Base-by-base conservation (phyloP, 2,329 filamentous ascomycete genomes). In the Fusarium chuoi region DNA sequence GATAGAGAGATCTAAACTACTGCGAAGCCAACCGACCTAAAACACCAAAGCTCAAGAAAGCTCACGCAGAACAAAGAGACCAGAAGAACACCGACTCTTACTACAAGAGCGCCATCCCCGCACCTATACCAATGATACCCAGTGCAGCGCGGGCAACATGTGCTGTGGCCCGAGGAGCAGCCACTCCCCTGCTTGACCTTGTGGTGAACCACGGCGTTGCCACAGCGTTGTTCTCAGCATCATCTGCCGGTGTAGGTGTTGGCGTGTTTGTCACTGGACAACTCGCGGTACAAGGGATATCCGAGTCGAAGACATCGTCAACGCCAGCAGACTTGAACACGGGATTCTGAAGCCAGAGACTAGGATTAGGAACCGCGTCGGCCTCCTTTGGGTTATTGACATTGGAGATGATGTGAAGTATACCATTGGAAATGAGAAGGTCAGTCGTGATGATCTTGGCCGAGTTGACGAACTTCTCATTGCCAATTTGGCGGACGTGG, bases 351-450 rank as follows among this genome's bases (percentile, higher is more conserved):
- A 85, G 84, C 30, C 75, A 77, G 4, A 80, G 70, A 7, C 77
- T 78, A 12, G 83, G 81, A 52, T 87, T 80, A 2, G 85, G 85
- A 24, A 73, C 68, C 7, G 77, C 80, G 6, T 73, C 74, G 20
- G 80, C 65, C 8, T 78, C 81, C 42, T 84, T 78, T 3, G 85
- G 86, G 76, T 85, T 87, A 36, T 88, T 80, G 13, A 87, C 85
- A 64, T 83, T 84, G 77, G 91, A 89, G 63, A 90, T 84, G 49
- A 90, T 82, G 78, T 91, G 89, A 26, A 90, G 79, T 55, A 90
- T 87, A 44, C 89, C 89, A 75, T 90, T 90, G 62, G 87, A 85
- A 51, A 89, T 79, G 22, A 91, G 81, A 38, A 89, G 84, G 72
- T 90, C 87, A 2, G 85, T 82, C 68, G 84, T 81, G n/a, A 87